Evolutionary conservation across 176 grass and related monocot species (phyloP).

Genomic region (Carex myosuroides): DNA sequence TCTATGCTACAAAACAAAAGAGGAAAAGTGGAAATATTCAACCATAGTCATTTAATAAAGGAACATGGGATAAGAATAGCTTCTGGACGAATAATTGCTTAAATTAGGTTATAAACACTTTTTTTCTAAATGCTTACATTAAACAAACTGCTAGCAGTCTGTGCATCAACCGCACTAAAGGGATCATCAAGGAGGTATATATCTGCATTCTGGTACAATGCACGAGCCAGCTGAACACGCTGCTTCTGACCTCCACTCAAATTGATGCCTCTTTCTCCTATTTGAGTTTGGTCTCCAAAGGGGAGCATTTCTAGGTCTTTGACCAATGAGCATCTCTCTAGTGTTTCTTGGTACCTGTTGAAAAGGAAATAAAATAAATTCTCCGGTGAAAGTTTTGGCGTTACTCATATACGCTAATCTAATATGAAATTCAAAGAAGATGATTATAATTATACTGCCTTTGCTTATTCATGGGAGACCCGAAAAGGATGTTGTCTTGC

Average conservation of each 20-base stretch:
- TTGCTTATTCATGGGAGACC: conserved; percentile 52
- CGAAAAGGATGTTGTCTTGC: conserved; percentile 89
- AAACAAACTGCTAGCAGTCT: conserved; percentile 76
- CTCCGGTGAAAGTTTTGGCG: background rate
- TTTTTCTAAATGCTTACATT: conserved; percentile 37
- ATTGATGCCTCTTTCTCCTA: conserved; percentile 87
- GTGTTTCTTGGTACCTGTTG: conserved; percentile 50
- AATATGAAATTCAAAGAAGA: background rate
- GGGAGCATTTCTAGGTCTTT: conserved; percentile 80
- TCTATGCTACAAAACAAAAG: background rate
- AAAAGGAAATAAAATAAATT: background rate
- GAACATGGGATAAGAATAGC: background rate
- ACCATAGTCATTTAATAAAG: background rate
- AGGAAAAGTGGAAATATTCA: background rate
- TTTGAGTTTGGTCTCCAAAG: conserved; percentile 68
- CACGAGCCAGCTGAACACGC: conserved; percentile 81
- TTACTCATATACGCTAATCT: background rate
- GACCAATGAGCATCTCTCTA: conserved; percentile 56
- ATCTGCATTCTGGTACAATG: conserved; percentile 82
- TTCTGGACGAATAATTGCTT: background rate
- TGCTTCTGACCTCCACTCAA: conserved; percentile 96
- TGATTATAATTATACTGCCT: background rate
- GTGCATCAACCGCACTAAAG: conserved; percentile 93
- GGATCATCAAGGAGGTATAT: conserved; percentile 92
- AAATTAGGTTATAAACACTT: background rate